Evolutionary conservation across 179 eudicot genomes (phyloP).

Genomic region (Amaranthus tricolor): DNA sequence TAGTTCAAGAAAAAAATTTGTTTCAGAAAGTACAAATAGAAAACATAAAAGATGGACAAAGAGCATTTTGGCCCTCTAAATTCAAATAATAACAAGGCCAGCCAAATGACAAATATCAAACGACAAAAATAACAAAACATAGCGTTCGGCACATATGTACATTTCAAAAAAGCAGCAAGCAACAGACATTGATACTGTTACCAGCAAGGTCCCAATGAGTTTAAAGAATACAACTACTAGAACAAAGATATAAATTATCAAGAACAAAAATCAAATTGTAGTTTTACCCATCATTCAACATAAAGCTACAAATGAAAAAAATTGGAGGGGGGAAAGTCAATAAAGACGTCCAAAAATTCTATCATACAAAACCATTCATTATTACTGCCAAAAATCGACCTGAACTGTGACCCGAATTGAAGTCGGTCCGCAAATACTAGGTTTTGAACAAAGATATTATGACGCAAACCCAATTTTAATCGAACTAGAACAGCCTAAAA

Average conservation of each 20-base stretch:
- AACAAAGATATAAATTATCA: neutral
- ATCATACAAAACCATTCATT: neutral
- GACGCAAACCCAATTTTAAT: too few species aligned
- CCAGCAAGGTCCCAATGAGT: neutral
- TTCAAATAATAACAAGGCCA: too few species aligned
- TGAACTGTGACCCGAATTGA: too few species aligned
- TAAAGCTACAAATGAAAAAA: neutral
- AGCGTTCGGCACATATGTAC: neutral
- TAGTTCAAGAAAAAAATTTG: neutral
- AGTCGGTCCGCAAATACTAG: too few species aligned
- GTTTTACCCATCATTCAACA: neutral
- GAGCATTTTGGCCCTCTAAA: neutral
- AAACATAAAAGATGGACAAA: neutral
- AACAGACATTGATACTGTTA: neutral
- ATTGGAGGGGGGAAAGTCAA: neutral
- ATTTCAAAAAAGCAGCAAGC: neutral
- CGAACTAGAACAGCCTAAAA: too few species aligned
- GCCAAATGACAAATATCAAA: neutral
- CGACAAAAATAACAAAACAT: too few species aligned
- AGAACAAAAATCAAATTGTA: neutral
- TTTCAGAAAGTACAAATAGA: neutral
- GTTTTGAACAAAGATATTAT: too few species aligned
- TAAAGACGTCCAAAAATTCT: neutral
- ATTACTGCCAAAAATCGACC: too few species aligned
- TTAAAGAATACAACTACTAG: neutral